Percentiles rank a stretch among this genome's conserved stretches.
Conservation (phyloP, 1,284 basidiomycete species). For the Ceratobasidium sp. region DNA sequence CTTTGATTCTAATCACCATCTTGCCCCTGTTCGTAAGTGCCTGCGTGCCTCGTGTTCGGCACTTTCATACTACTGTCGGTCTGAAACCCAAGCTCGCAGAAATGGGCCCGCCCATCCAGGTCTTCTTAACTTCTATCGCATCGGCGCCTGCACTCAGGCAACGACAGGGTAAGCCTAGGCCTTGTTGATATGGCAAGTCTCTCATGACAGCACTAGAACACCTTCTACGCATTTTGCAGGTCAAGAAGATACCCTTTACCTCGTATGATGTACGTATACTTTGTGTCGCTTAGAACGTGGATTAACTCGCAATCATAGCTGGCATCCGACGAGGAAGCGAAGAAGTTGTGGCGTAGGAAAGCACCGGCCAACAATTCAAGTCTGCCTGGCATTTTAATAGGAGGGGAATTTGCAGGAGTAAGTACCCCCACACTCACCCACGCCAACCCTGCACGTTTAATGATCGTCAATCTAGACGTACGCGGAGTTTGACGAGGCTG, state of each 20-base stretch:
- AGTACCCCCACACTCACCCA: conserved; percentile 51
- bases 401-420: conserved; percentile 70
- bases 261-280: conserved; percentile 66
- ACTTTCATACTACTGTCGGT: not conserved
- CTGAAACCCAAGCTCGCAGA: not conserved
- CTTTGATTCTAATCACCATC: too few species aligned
- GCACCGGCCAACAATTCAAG: conserved; percentile 82
- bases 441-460: conserved; percentile 45
- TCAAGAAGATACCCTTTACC: conserved; percentile 81
- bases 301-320: conserved; percentile 52
- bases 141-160: conserved; percentile 70
- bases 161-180: conserved; percentile 73
- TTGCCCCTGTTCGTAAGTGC: conserved; percentile 5
- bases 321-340: conserved; percentile 81
- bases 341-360: conserved; percentile 79
- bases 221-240: conserved; percentile 77
- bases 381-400: conserved; percentile 80
- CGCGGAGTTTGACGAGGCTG: conserved; percentile 76
- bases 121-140: conserved; percentile 86
- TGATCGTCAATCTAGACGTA: conserved; percentile 58
- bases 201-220: conserved; percentile 42
- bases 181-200: conserved; percentile 52
- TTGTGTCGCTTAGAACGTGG: not conserved
- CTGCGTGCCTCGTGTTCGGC: not conserved
- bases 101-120: conserved; percentile 70